Percentiles rank a stretch among this genome's conserved stretches.
Evolutionary conservation across 2,329 filamentous ascomycete species (phyloP).

Genomic region (Hypoxylon sp.): DNA sequence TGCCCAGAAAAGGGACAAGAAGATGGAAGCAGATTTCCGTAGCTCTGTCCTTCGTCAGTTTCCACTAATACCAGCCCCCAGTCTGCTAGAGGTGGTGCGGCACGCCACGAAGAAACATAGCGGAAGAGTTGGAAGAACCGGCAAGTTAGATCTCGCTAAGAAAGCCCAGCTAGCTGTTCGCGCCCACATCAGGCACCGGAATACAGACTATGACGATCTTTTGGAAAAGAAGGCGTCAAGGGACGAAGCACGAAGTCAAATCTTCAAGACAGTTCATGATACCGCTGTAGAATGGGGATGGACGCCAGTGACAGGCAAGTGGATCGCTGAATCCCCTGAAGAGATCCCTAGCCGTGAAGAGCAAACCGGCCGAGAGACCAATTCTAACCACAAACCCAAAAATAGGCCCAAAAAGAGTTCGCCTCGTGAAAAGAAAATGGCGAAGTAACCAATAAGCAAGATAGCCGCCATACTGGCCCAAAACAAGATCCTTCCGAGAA

Average conservation of each 20-base stretch:
- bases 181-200: slow-evolving; percentile 64
- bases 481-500: background rate
- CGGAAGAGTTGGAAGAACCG: slow-evolving; percentile 63
- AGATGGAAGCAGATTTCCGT: slow-evolving; percentile 54
- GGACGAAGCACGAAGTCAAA: slow-evolving; percentile 18
- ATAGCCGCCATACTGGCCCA: background rate
- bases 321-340: background rate
- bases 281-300: slow-evolving; percentile 37
- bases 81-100: slow-evolving; percentile 55
- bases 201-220: slow-evolving; percentile 63
- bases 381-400: background rate
- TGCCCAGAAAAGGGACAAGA: slow-evolving; percentile 56
- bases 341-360: background rate
- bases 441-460: background rate
- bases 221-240: slow-evolving; percentile 43
- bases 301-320: background rate
- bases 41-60: slow-evolving; percentile 58
- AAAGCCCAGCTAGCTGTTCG: slow-evolving; percentile 63
- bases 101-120: slow-evolving; percentile 63
- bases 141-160: slow-evolving; percentile 55
- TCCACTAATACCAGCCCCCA: slow-evolving; percentile 57
- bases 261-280: slow-evolving; percentile 16
- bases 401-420: background rate
- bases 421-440: background rate
- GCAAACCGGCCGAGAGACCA: background rate